Base-by-base conservation (phyloP, 495 filamentous ascomycete genomes). In the Penicillium macrosclerotiorum region DNA sequence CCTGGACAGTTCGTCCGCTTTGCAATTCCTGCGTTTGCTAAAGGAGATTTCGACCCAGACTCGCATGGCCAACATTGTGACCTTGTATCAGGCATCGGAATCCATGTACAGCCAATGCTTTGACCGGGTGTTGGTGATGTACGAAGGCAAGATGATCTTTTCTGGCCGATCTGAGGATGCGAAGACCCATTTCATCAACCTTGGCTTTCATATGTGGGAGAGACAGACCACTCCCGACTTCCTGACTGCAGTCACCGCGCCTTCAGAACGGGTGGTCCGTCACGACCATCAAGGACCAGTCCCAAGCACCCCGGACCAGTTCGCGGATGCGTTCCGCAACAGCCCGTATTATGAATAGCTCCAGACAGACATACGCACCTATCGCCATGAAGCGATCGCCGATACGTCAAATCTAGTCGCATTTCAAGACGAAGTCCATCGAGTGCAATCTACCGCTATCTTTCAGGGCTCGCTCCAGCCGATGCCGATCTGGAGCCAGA, bases 191-290 rank as follows among this genome's bases (percentile, higher is more conserved):
- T 84, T 89, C 62, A 75, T 80, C 47, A 70, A 74, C 1, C 59
- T 85, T 0, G 84, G 84, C 7, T 86, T 84, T 46, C 47, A 76
- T 23, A 82, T 78, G 34, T 74, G 77, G 0, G 73, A 80, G 1
- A 68, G 85, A 8, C 74, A 78, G 37, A 89, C 83, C 24, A 82
- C 81, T 1, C 79, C 82, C 2, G 82, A 86, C 52, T 73, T 85
- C 62, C 59, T 90, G 8, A 88, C 84, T 2, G 75, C 80, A 9
- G 67, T 87, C 17, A 88, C 85, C 2, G 82, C 83, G 55, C 79
- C 83, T 1, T 65, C 67, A 3, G 83, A 87, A 49, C 68, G 86
- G 11, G 60, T 63, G 8, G 73, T 82, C 27, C 9, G 9, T 2
- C 19, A 12, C 17, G 37, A 20, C 17, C 36, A 37, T 26, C 66